These are phyloP conservation scores for Macadamia integrifolia DNA, from an alignment of 164 flowering plant species.

Conservation along the genomic window DNA sequence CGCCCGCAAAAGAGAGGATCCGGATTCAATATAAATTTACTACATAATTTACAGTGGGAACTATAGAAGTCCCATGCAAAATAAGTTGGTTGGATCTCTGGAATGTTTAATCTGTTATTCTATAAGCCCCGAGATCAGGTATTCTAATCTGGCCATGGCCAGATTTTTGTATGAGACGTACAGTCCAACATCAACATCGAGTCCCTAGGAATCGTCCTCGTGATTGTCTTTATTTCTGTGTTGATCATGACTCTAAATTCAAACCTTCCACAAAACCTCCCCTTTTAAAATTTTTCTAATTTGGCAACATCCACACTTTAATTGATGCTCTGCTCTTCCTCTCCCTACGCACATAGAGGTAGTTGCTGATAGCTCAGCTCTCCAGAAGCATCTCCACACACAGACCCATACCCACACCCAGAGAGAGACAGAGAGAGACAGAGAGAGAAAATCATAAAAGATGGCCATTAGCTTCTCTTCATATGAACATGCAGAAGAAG, in stretches of 20 bases:
- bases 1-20: no score
- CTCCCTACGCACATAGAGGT: neutral
- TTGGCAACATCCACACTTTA: neutral
- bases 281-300: neutral
- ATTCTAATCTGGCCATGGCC: no score
- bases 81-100: no score
- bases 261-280: neutral
- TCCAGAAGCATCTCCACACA: neutral
- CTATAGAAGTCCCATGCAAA: no score
- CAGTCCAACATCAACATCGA: no score
- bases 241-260: neutral
- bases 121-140: no score
- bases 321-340: neutral
- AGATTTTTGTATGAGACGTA: no score
- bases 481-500: slow-evolving; percentile 52
- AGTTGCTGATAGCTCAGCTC: neutral
- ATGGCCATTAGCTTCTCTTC: slow-evolving; percentile 27
- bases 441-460: neutral
- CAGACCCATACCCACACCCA: neutral
- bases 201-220: no score
- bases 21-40: no score
- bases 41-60: no score
- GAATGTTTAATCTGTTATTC: no score
- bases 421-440: neutral
- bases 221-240: no score